phyloP scores from a whole-genome alignment of 352 stramenopile species.

The Phytophthora nicotianae region DNA sequence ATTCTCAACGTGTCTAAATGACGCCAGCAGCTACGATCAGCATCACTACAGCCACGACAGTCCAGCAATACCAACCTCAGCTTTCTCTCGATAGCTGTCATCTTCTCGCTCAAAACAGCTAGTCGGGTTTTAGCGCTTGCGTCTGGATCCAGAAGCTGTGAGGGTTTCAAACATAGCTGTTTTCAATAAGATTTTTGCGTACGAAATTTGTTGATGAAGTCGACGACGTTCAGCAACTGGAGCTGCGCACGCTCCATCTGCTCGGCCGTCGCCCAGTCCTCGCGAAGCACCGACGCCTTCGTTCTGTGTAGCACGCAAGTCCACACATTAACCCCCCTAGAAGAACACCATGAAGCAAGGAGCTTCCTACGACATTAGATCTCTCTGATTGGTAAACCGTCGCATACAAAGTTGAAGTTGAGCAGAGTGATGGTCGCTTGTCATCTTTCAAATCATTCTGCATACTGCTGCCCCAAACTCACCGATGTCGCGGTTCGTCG shows the following conservation, averaged over 20 bases:
- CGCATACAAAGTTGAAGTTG: conserved; percentile 25
- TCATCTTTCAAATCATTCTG: not conserved
- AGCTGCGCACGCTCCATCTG: conserved; percentile 54
- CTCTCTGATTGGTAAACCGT: conserved; percentile 13
- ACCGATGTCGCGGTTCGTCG: conserved; percentile 13
- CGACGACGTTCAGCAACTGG: conserved; percentile 59
- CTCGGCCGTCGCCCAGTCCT: conserved; percentile 61
- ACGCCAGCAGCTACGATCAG: not conserved
- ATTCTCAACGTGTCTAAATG: conserved; percentile 47
- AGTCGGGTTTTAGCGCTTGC: conserved; percentile 46
- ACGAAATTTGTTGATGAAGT: conserved; percentile 73
- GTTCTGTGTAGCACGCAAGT: conserved; percentile 11
- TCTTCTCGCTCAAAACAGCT: conserved; percentile 48
- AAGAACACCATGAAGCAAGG: not conserved
- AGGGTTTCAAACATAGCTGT: not conserved
- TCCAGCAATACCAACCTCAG: conserved; percentile 32
- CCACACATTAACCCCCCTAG: not conserved
- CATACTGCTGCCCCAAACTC: conserved; percentile 6
- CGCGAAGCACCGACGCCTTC: conserved; percentile 40
- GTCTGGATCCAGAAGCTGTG: conserved; percentile 32
- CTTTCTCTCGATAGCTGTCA: conserved; percentile 48
- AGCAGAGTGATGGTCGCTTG: conserved; percentile 19
- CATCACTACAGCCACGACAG: not conserved
- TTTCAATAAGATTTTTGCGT: conserved; percentile 8
- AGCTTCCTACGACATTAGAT: conserved; percentile 23